Base-by-base conservation (phyloP, 352 stramenopile genomes). In the Globisporangium spiculum region DNA sequence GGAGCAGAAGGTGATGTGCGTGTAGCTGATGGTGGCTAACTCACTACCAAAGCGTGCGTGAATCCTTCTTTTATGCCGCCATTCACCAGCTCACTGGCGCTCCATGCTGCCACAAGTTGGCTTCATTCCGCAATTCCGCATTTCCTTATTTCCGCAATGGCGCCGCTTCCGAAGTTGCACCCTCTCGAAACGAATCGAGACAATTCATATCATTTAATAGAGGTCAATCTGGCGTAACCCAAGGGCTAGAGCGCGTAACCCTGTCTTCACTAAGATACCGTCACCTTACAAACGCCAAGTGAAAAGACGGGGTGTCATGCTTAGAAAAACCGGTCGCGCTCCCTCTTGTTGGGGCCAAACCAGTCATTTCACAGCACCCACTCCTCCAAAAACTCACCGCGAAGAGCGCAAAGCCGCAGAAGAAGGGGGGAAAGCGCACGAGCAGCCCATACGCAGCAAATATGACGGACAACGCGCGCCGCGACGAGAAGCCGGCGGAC, bases 401-500 rank as follows among this genome's bases (percentile, higher is more conserved):
- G 65, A 68, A 63, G 65, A 68, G 61, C 44, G 10, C 55, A 56
- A 24, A 50, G 38, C 34, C 20, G 26, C 20, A 52, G 44, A 60
- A 67, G 64, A 26, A 58, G 70, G 41, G 14, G 71, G 46, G 27
- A 65, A 61, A 50, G 60, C 41, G 41, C 30, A 52, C 26, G 27
- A 59, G 26, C 50, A 67, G 20, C 53, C 44, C 44, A 52, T 10
- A 48, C 10, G 55, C 9, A 61, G 55, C 55, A 26, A 61, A 32
- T 20, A 83, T 70, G 82, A 72, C 73, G 62, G 81, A 86, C 68
- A 65, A 76, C 56, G 60, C 66, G 63, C 81, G 85, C 65, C 86
- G 81, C 74, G 87, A 95, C 65, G 86, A 96, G 16, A 94, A 95
- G 76, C 87, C 88, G 54, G 83, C 89, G 56, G 89, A 96, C 74